phyloP scores from a whole-genome alignment of 306 rosid genomes.

The Prunus mongolica region DNA sequence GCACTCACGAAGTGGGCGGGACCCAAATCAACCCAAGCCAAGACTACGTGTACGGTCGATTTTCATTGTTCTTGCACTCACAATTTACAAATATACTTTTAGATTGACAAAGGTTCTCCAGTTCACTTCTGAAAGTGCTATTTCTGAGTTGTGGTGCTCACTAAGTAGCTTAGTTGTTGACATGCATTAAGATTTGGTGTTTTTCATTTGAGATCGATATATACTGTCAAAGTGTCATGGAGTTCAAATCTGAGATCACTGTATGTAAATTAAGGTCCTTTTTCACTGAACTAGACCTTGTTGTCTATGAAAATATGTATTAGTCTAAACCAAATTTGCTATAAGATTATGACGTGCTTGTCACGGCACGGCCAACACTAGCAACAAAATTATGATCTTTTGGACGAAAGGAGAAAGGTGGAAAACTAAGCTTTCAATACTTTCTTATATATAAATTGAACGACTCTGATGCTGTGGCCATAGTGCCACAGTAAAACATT shows the following conservation, averaged over 20 bases:
- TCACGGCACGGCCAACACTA: no score
- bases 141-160: not conserved
- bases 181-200: not conserved
- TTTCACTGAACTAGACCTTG: rapidly evolving
- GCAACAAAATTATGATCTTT: no score
- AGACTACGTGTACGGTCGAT: not conserved
- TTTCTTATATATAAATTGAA: not conserved
- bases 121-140: not conserved
- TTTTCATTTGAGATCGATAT: not conserved
- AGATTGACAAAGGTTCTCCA: not conserved
- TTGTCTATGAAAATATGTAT: no score
- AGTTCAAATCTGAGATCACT: rapidly evolving
- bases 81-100: not conserved
- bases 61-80: constrained; percentile 4
- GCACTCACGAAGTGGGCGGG: not conserved
- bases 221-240: no score
- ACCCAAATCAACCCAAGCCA: not conserved
- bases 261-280: rapidly evolving
- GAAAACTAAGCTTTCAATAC: not conserved
- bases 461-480: not conserved
- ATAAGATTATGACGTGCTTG: no score
- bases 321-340: no score
- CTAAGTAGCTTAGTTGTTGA: not conserved
- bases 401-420: no score
- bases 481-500: not conserved